A percentile compares a stretch with the other conserved stretches of the same genome.
Evolutionary conservation across 2,329 filamentous ascomycete species (phyloP).

Genomic region (Ambrosiella beaveri): DNA sequence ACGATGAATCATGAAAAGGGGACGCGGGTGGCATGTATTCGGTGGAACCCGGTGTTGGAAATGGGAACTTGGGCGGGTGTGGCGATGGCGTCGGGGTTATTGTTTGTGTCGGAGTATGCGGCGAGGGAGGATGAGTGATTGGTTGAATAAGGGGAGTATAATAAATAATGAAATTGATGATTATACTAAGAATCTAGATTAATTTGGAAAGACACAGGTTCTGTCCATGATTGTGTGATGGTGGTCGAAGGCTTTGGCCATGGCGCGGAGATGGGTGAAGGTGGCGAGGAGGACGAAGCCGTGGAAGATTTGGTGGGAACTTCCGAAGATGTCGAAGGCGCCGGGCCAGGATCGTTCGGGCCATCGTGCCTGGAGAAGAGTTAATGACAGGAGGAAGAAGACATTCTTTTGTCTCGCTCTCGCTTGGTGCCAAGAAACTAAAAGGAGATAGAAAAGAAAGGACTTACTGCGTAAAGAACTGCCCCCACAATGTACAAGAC

Average conservation of each 20-base stretch:
- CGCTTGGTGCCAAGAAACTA: no score
- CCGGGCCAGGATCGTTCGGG: conserved; percentile 69
- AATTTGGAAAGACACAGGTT: conserved; percentile 24
- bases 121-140: conserved; percentile 20
- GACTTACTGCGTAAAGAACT: conserved; percentile 60
- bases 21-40: conserved; percentile 42
- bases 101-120: conserved; percentile 49
- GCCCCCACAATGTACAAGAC: conserved; percentile 74
- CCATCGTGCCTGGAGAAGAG: conserved; percentile 42
- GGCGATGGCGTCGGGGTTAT: conserved; percentile 47
- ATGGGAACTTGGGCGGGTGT: conserved; percentile 51
- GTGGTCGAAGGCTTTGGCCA: conserved; percentile 73
- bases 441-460: neutral
- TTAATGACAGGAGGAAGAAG: neutral
- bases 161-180: neutral
- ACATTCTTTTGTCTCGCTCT: neutral
- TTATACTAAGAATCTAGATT: neutral
- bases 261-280: conserved; percentile 59
- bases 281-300: conserved; percentile 73
- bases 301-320: conserved; percentile 94
- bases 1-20: conserved; percentile 42
- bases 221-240: conserved; percentile 47
- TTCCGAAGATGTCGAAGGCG: conserved; percentile 76
- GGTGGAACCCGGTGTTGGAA: conserved; percentile 52
- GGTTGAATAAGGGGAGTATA: conserved; percentile 6